Evolutionary conservation across 1,139 yeast genomes (phyloP).

Genomic region (Saccharomycopsis phalli): DNA sequence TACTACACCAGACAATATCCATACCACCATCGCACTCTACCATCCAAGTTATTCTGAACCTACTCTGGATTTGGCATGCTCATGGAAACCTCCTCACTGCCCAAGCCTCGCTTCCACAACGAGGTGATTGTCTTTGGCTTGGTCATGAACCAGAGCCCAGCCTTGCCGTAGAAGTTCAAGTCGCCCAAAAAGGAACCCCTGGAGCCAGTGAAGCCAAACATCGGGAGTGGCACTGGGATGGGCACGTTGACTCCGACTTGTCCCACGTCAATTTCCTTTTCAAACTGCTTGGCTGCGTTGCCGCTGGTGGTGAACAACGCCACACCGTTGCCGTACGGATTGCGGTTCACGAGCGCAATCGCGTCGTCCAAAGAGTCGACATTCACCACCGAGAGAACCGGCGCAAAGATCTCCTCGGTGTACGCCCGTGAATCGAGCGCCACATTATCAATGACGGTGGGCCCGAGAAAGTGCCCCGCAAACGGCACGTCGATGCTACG

Average conservation of each 20-base stretch:
- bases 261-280: slow-evolving; percentile 59
- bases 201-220: slow-evolving; percentile 71
- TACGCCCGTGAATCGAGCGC: slow-evolving; percentile 63
- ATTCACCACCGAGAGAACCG: slow-evolving; percentile 55
- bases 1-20: no score
- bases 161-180: slow-evolving; percentile 67
- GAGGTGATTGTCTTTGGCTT: slow-evolving; percentile 67
- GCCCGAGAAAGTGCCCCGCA: slow-evolving; percentile 71
- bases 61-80: slow-evolving; percentile 54
- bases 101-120: slow-evolving; percentile 52
- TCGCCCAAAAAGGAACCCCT: slow-evolving; percentile 70
- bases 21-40: no score
- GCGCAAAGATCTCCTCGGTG: slow-evolving; percentile 69
- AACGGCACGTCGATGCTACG: slow-evolving; percentile 47
- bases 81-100: slow-evolving; percentile 40
- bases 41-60: no score
- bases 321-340: slow-evolving; percentile 64
- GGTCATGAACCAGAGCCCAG: slow-evolving; percentile 61
- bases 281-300: slow-evolving; percentile 57
- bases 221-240: slow-evolving; percentile 70
- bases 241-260: slow-evolving; percentile 74
- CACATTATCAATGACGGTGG: slow-evolving; percentile 54
- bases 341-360: slow-evolving; percentile 49
- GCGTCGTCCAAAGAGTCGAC: slow-evolving; percentile 64
- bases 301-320: slow-evolving; percentile 62